Evolutionary conservation across 352 stramenopile species (phyloP).

Genomic region (Pythium volutum): DNA sequence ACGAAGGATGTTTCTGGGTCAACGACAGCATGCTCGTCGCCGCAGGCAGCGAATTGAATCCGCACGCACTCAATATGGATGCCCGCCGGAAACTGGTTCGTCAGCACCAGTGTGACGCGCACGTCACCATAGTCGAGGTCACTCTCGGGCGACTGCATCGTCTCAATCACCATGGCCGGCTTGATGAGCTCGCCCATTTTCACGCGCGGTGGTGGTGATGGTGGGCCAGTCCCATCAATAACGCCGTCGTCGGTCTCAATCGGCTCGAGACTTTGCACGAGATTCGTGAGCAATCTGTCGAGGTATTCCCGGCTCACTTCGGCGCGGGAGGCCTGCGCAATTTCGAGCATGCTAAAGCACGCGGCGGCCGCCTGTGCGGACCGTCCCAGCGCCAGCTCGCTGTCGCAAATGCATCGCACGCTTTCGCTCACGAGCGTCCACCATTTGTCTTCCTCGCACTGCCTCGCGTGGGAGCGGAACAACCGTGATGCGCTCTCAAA

Average conservation of each 20-base stretch:
- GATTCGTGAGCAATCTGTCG: conserved; percentile 40
- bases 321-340: conserved; percentile 44
- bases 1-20: not conserved
- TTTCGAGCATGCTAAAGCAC: conserved; percentile 62
- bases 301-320: conserved; percentile 47
- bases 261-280: conserved; percentile 39
- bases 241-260: not conserved
- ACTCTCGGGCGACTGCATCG: conserved; percentile 39
- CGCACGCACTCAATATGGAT: conserved; percentile 57
- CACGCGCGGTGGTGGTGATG: conserved; percentile 7
- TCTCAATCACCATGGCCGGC: conserved; percentile 49
- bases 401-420: conserved; percentile 50
- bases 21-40: not conserved
- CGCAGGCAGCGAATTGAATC: conserved; percentile 32
- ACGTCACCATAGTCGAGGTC: conserved; percentile 56
- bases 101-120: conserved; percentile 45
- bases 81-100: conserved; percentile 55
- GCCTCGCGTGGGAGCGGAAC: conserved; percentile 60
- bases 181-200: conserved; percentile 60
- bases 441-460: conserved; percentile 81
- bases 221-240: not conserved
- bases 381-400: conserved; percentile 51
- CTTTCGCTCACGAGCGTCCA: conserved; percentile 53
- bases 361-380: conserved; percentile 50
- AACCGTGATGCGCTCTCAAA: conserved; percentile 65